These are phyloP conservation scores for Pseudocercospora ulei DNA, from an alignment of 2,329 filamentous ascomycete genomes.

Conservation along the genomic window DNA sequence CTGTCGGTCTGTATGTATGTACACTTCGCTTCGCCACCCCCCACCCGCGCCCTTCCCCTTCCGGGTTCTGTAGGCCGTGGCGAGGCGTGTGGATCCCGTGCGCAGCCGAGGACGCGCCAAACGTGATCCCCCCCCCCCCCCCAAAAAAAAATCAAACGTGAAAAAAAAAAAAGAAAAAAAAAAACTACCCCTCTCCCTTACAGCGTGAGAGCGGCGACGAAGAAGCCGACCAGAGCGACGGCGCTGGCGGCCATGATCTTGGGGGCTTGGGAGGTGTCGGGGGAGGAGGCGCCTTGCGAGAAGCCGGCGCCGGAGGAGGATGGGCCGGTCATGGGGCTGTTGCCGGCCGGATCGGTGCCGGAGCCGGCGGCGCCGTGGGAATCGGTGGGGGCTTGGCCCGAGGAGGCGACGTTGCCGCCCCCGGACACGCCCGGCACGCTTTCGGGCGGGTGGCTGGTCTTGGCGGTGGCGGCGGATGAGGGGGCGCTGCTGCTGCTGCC, in stretches of 20 bases:
- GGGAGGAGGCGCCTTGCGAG: slow-evolving; percentile 24
- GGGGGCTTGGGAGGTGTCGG: slow-evolving; percentile 28
- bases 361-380: slow-evolving; percentile 18
- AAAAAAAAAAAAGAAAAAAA: too few relatives aligned
- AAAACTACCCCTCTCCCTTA: too few relatives aligned
- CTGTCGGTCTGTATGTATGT: too few relatives aligned
- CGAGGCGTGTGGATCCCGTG: too few relatives aligned
- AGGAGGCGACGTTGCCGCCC: slow-evolving; percentile 23
- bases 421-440: slow-evolving; percentile 51
- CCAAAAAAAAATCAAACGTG: too few relatives aligned
- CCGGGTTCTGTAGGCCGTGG: too few relatives aligned
- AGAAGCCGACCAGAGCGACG: slow-evolving; percentile 35
- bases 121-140: too few relatives aligned
- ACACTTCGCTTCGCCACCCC: too few relatives aligned
- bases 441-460: slow-evolving; percentile 32
- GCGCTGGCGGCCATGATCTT: slow-evolving; percentile 34
- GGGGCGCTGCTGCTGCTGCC: slow-evolving; percentile 27
- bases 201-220: slow-evolving; percentile 34
- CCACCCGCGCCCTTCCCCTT: too few relatives aligned
- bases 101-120: too few relatives aligned
- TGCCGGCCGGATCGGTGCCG: slow-evolving; percentile 16
- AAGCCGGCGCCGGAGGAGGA: slow-evolving; percentile 25
- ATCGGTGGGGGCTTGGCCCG: slow-evolving; percentile 13
- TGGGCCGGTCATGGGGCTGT: slow-evolving; percentile 13
- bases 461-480: slow-evolving; percentile 26